Evolutionary conservation across 176 grass and related monocot species (phyloP), one percentile per base, ranked within the genome.

Genomic region (Musa itinerans): DNA sequence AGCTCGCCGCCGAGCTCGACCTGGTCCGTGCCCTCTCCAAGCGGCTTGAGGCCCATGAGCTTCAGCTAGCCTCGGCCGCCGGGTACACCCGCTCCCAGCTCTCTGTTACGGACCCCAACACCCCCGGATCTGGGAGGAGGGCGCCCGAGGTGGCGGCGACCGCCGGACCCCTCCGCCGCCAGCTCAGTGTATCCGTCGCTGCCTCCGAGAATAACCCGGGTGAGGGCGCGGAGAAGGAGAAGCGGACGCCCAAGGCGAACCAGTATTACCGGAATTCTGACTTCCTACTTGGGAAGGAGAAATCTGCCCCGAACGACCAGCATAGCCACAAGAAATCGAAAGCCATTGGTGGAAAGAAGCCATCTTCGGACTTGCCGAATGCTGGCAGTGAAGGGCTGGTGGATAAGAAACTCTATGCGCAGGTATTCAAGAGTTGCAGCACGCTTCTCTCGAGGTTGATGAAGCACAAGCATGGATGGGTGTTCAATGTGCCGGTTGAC

Each of bases 281-380:
- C 15, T 94, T 91, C 71, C 78, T 91, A 77, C 84, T 94, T 26
- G 95, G 87, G 11, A 99, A 91, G 85, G 95, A 99, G 72, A 99
- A 71, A 73, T 74, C 91, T 16, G 84, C 90, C 0, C 73, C 83
- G 2, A 2, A 19, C 13, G 53, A 19, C 27, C 83, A 8, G 86
- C 90, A 52, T 55, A 78, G 13, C 24, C 90, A 86, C n/a, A 98
- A 87, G 80, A 99, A 99, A 51, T 13, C 80, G 5, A 92, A 92
- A 49, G 55, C 79, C 74, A 80, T 80, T 71, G 58, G 58, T 10
- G 24, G 50, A 43, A 92, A 92, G 77, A 92, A 92, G 79, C 75
- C 86, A 51, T 74, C 78, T 75, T 72, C 74, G 22, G 58, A 73
- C 20, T 70, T 77, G 19, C 56, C 65, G 68, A 84, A 83, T 63